These are phyloP conservation scores for Chenopodium berlandieri DNA, from an alignment of 148 eudicot genomes.

Conservation along the genomic window DNA sequence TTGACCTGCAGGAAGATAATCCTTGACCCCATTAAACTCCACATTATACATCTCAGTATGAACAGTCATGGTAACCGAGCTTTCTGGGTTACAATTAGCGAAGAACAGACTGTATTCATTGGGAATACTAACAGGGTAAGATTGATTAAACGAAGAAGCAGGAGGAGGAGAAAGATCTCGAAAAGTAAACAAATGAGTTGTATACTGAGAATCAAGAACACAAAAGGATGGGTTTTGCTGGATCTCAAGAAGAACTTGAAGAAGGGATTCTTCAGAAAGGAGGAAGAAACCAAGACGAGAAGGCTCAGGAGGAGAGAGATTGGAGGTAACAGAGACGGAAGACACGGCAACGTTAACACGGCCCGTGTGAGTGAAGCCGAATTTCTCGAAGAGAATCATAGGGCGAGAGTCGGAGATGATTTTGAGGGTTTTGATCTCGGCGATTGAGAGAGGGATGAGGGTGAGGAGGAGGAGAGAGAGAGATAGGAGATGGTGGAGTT, in stretches of 20 bases:
- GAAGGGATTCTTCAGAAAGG: constrained; percentile 69
- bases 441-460: constrained; percentile 30
- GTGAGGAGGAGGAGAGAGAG: constrained; percentile 28
- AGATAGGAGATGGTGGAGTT: constrained; percentile 10
- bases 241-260: constrained; percentile 75
- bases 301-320: constrained; percentile 44
- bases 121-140: constrained; percentile 50
- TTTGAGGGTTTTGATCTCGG: constrained; percentile 67
- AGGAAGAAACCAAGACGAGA: constrained; percentile 83
- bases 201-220: constrained; percentile 65
- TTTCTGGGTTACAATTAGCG: constrained; percentile 71
- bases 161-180: constrained; percentile 78
- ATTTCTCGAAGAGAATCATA: constrained; percentile 85
- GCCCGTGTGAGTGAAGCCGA: constrained; percentile 88
- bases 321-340: constrained; percentile 56
- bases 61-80: constrained; percentile 66
- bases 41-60: constrained; percentile 65
- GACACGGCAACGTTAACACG: constrained; percentile 56
- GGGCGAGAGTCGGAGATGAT: constrained; percentile 62
- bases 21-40: constrained; percentile 52
- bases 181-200: constrained; percentile 57
- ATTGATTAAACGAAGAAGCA: constrained; percentile 40
- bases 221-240: constrained; percentile 64
- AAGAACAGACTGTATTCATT: constrained; percentile 75
- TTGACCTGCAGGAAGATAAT: constrained; percentile 67